Evolutionary conservation across 2,329 filamentous ascomycete species (phyloP).

Genomic region (Sporothrix sp.): DNA sequence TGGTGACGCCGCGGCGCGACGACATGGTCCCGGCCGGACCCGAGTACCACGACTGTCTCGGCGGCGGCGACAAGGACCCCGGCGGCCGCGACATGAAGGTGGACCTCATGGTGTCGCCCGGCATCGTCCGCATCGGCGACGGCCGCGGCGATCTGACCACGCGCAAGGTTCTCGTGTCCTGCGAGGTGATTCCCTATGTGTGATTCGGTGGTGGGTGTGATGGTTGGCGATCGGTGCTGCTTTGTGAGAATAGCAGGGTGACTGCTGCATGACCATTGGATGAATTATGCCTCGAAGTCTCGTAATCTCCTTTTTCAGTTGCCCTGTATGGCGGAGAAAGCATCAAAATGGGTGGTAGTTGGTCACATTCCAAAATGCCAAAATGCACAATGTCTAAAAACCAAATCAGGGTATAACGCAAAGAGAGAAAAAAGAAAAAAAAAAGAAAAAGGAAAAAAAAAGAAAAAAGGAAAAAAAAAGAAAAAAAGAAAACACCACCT

Average conservation of each 20-base stretch:
- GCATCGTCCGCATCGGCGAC: constrained; percentile 14
- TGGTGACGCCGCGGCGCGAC: constrained; percentile 1
- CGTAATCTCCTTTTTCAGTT: neutral
- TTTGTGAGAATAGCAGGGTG: too few relatives aligned
- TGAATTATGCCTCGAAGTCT: neutral
- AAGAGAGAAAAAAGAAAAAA: neutral
- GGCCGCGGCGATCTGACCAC: constrained; percentile 9
- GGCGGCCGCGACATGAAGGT: constrained; percentile 2
- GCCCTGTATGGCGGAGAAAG: neutral
- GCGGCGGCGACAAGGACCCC: neutral
- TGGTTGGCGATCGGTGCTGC: too few relatives aligned
- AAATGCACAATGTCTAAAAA: too few relatives aligned
- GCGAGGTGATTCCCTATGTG: constrained; percentile 11
- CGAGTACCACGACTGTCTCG: constrained; percentile 14
- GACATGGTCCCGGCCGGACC: constrained; percentile 7
- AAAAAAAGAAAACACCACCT: neutral
- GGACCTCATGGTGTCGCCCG: constrained; percentile 14
- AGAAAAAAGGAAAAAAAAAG: neutral
- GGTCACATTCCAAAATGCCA: too few relatives aligned
- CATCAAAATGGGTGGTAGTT: too few relatives aligned
- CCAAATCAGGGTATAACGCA: too few relatives aligned
- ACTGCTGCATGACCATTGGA: neutral
- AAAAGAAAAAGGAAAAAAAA: neutral
- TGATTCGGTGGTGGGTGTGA: neutral
- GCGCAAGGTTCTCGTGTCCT: constrained; percentile 12